Conservation (phyloP, 441 rosid genomes). For the Erodium trifolium region DNA sequence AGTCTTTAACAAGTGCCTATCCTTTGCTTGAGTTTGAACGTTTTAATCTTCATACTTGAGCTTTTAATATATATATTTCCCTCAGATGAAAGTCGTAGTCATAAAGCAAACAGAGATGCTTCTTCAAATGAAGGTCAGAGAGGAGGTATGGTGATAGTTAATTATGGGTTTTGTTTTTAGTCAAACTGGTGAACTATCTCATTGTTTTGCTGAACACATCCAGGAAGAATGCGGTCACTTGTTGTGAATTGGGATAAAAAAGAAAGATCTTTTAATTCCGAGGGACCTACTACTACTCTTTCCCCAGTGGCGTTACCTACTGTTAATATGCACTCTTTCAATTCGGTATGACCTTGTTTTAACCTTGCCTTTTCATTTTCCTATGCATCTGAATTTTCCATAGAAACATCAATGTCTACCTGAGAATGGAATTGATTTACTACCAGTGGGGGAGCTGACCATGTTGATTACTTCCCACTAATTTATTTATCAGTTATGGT, state of each 20-base stretch:
- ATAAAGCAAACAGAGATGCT: slow-evolving; percentile 43
- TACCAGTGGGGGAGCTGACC: background rate
- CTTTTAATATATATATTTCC: slow-evolving; percentile 15
- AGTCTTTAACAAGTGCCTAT: background rate
- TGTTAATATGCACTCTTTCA: slow-evolving; percentile 36
- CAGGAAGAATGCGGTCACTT: slow-evolving; percentile 65
- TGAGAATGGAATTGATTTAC: background rate
- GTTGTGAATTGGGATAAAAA: slow-evolving; percentile 66
- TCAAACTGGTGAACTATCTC: slow-evolving; percentile 12
- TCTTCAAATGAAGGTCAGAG: slow-evolving; percentile 42
- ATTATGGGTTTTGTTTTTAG: slow-evolving; percentile 17
- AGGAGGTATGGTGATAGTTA: slow-evolving; percentile 52
- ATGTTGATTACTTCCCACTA: slow-evolving; percentile 1
- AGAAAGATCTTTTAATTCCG: slow-evolving; percentile 53
- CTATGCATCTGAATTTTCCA: background rate
- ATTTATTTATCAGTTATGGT: background rate
- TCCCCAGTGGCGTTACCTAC: slow-evolving; percentile 41
- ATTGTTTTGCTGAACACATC: slow-evolving; percentile 19
- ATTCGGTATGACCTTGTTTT: slow-evolving; percentile 37
- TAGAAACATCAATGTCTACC: background rate
- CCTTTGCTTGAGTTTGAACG: background rate
- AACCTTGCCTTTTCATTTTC: slow-evolving; percentile 2
- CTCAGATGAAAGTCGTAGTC: slow-evolving; percentile 59
- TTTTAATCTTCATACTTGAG: slow-evolving; percentile 13
- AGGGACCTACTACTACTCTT: slow-evolving; percentile 39